Evolutionary conservation across 495 filamentous ascomycete species (phyloP), one percentile per base, ranked within the genome.

Genomic region (Penicillium parvum): DNA sequence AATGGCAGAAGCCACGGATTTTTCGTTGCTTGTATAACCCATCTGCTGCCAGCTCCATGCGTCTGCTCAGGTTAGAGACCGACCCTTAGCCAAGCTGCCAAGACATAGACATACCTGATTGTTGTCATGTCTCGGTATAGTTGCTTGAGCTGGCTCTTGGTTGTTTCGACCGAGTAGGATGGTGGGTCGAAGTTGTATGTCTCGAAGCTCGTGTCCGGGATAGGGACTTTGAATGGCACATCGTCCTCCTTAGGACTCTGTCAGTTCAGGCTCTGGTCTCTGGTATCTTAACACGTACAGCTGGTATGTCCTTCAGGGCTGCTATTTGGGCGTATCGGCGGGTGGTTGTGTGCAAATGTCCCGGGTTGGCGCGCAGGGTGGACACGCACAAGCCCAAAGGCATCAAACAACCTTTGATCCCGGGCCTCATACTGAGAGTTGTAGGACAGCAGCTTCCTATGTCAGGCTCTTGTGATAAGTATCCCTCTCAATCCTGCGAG

Each of bases 1-100:
- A 37, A 32, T 64, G 60, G 40, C 57, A 68, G 37, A 64, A 62
- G 1, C 62, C 64, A 4, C 64, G 55, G 41, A 65, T 60, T 18
- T 65, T 62, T 9, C 44, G 41, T n/a, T 64, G 49, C 15, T 65
- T 65, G 40, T 63, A 64, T 11, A 63, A 37, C 4, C 38, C 37
- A 37, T 65, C 57, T 16, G 60, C 49, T 5, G 43, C 32, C 5
- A 55, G 28, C 40, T 61, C 51, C 36, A 58, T 35, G 11, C 57
- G 49, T 28, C 53, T 57, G 39, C 16, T n/a, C 7, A 30, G 7
- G 28, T 3, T 5, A 14, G n/a, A 10, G 25, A 15, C 27, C n/a
- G n/a, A n/a, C n/a, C n/a, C n/a, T n/a, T n/a, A n/a, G n/a, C n/a
- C n/a, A n/a, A n/a, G n/a, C n/a, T n/a, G n/a, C n/a, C n/a, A n/a